Conservation (phyloP, 257 asterid species). For the Eucommia ulmoides region DNA sequence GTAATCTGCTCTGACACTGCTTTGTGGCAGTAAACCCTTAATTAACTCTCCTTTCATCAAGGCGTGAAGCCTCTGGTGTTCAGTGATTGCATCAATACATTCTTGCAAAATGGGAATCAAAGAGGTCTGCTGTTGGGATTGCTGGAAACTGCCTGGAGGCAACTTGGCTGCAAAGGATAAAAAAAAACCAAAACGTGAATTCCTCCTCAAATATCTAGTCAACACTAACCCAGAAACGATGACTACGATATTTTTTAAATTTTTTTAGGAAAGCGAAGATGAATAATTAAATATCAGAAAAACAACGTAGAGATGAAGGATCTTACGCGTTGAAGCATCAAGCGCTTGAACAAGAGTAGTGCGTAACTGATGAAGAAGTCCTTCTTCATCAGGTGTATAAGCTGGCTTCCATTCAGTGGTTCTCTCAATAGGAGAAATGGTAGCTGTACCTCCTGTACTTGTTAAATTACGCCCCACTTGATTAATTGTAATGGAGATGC, state of each 20-base stretch:
- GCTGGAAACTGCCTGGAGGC: constrained; percentile 44
- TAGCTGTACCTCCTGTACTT: constrained; percentile 29
- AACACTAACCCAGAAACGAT: constrained; percentile 5
- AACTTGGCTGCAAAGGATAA: constrained; percentile 38
- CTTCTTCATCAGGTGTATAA: constrained; percentile 78
- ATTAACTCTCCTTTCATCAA: constrained; percentile 94
- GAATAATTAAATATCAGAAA: constrained; percentile 1
- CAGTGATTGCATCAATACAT: constrained; percentile 74
- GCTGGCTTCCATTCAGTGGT: constrained; percentile 77
- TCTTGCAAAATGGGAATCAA: constrained; percentile 55
- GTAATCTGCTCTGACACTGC: constrained; percentile 63
- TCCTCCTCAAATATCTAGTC: not conserved
- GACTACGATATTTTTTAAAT: constrained; percentile 1
- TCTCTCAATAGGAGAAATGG: constrained; percentile 46
- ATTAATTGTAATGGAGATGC: constrained; percentile 49
- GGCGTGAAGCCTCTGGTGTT: constrained; percentile 85
- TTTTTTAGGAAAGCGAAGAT: too few relatives aligned
- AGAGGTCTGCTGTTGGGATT: constrained; percentile 38
- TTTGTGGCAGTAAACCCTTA: constrained; percentile 85
- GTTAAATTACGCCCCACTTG: constrained; percentile 72
- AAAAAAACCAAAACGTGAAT: constrained; percentile 6
- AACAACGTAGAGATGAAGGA: constrained; percentile 8
- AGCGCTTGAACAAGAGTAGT: constrained; percentile 62
- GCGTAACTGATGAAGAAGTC: constrained; percentile 76
- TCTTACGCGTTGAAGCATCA: constrained; percentile 47